Base-by-base conservation (phyloP, 2,329 filamentous ascomycete genomes). In the Neofusicoccum cordaticola region DNA sequence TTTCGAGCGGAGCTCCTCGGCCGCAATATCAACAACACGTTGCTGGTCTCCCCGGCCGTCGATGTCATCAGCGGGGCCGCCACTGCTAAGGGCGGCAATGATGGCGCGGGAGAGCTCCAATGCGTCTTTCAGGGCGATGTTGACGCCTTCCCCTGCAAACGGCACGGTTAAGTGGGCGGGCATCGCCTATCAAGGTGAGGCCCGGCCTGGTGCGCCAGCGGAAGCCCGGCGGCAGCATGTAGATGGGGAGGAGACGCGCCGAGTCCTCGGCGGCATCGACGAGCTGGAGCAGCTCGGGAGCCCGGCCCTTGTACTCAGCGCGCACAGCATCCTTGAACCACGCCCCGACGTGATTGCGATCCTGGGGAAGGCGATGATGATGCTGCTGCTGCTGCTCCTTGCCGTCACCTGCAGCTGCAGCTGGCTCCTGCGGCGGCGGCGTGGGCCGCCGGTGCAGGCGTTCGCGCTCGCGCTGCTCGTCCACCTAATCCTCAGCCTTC, bases 121-220 rank as follows among this genome's bases (percentile, higher is more conserved):
- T n/a, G 72, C 68, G 65, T 79, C 75, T 68, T 72, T 68, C 61
- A 80, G 70, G 1, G 75, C 75, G 0, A 74, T 69, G 51, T 79
- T 79, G 17, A 79, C 76, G 2, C 77, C 77, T 27, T 78, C 75
- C 0, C 76, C 77, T 4, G 70, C 70, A 60, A 74, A 77, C 1
- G 73, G 71, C 0, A 74, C 77, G 74, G 77, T 77, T 2, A 79
- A 66, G 66, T 80, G 77, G 13, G 77, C 77, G 15, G 15, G 78
- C 76, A 62, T 80, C 78, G 5, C 78, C 79, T 1, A 81, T 69
- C 0, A 80, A 67, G 2, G 78, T 80, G 11, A 80, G 66, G 6
- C 78, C 77, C 6, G 68, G 65, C 41, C 67, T 69, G 64, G 79
- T 75, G n/a, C 70, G 53, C 77, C 78, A 80, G 4, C 50, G 67